Evolutionary conservation across 1,284 basidiomycete species (phyloP).

Genomic region (Anthracocystis panici-leucophaei): DNA sequence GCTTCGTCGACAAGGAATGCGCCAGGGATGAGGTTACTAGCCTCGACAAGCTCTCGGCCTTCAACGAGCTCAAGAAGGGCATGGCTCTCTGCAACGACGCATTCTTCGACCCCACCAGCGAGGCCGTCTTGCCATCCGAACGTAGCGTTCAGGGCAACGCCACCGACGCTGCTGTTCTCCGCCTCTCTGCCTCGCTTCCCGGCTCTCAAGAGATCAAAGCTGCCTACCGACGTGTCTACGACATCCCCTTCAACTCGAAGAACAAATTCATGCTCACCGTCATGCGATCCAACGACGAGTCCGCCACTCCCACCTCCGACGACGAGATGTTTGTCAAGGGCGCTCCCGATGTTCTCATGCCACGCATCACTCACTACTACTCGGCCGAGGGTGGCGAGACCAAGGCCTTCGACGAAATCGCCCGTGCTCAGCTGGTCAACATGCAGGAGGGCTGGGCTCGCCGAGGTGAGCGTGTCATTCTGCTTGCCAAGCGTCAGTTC

Average conservation of each 20-base stretch:
- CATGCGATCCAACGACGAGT: slow-evolving; percentile 65
- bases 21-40: slow-evolving; percentile 30
- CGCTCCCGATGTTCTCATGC: slow-evolving; percentile 70
- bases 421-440: slow-evolving; percentile 31
- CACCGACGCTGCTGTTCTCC: slow-evolving; percentile 76
- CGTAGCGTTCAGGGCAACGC: slow-evolving; percentile 76
- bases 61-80: slow-evolving; percentile 69
- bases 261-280: slow-evolving; percentile 78
- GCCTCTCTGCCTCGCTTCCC: slow-evolving; percentile 74
- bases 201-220: slow-evolving; percentile 65
- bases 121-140: slow-evolving; percentile 22
- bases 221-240: slow-evolving; percentile 71
- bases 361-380: slow-evolving; percentile 63
- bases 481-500: slow-evolving; percentile 71
- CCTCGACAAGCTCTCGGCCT: slow-evolving; percentile 34
- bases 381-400: slow-evolving; percentile 32
- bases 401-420: slow-evolving; percentile 24
- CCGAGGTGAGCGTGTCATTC: slow-evolving; percentile 76
- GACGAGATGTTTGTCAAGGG: slow-evolving; percentile 60
- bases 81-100: slow-evolving; percentile 77
- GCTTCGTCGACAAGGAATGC: slow-evolving; percentile 67
- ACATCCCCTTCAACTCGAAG: slow-evolving; percentile 75
- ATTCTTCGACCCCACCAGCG: slow-evolving; percentile 72
- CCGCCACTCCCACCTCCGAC: slow-evolving; percentile 60
- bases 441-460: slow-evolving; percentile 72